phyloP scores from a whole-genome alignment of 31 red algal genomes.

The Pterothamnion heteromorphum region DNA sequence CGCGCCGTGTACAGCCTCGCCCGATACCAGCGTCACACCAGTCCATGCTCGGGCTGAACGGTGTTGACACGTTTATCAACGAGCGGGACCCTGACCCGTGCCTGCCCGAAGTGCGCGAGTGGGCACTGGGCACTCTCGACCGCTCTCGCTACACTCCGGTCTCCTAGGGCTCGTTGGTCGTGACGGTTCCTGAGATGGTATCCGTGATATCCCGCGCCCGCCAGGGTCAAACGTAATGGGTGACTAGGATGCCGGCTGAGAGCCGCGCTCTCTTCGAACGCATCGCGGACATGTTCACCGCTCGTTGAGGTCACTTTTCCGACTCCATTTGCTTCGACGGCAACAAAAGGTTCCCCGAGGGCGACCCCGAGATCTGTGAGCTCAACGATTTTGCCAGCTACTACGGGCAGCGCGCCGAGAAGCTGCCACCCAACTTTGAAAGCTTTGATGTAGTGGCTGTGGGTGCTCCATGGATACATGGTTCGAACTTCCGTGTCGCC shows the following conservation, averaged over 20 bases:
- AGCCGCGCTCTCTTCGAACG: constrained; percentile 34
- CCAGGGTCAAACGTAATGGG: constrained; percentile 20
- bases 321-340: constrained; percentile 59
- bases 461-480: constrained; percentile 71
- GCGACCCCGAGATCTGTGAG: constrained; percentile 59
- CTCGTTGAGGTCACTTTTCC: constrained; percentile 47
- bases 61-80: constrained; percentile 44
- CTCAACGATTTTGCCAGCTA: constrained; percentile 62
- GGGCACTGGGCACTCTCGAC: constrained; percentile 34
- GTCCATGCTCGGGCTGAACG: constrained; percentile 23
- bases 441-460: constrained; percentile 71
- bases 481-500: constrained; percentile 86
- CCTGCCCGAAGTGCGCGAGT: background rate
- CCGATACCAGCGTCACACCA: constrained; percentile 24
- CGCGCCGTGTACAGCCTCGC: constrained; percentile 48
- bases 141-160: background rate
- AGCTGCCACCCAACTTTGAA: constrained; percentile 43
- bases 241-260: background rate
- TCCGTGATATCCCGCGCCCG: constrained; percentile 27
- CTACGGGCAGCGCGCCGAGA: constrained; percentile 43
- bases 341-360: constrained; percentile 53
- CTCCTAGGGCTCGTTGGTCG: background rate
- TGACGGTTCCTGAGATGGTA: constrained; percentile 8
- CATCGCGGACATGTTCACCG: constrained; percentile 46
- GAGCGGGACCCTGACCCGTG: constrained; percentile 62